Percentiles rank a stretch among this genome's conserved stretches.
Conservation (phyloP, 495 filamentous ascomycete species). For the Xylaria longipes region DNA sequence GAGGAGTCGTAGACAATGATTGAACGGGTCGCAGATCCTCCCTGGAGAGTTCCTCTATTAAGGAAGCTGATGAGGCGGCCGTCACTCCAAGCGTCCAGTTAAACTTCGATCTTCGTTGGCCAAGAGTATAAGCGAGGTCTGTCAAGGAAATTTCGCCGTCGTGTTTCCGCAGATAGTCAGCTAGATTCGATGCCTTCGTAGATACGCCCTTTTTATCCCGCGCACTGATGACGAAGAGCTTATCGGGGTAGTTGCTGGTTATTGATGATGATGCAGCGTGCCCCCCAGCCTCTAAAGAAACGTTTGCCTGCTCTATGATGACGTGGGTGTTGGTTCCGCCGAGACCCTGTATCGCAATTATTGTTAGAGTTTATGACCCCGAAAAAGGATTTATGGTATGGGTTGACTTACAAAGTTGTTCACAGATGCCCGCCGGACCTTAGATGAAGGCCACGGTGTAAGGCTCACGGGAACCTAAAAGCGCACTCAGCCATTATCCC, state of each 20-base stretch:
- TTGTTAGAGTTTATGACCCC: no score
- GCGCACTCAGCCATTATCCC: no score
- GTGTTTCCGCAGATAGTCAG: no score
- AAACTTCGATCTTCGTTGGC: slow-evolving; percentile 49
- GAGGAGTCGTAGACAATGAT: no score
- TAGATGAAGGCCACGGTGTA: slow-evolving; percentile 32
- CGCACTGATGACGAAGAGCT: slow-evolving; percentile 55
- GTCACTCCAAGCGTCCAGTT: slow-evolving; percentile 49
- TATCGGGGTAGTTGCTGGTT: slow-evolving; percentile 38
- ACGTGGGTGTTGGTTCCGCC: slow-evolving; percentile 64
- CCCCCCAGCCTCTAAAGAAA: no score
- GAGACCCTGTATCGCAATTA: no score
- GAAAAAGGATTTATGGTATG: no score
- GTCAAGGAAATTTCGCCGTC: no score
- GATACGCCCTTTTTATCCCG: slow-evolving; percentile 44
- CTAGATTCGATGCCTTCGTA: no score
- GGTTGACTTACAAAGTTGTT: slow-evolving; percentile 65
- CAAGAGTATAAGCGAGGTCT: slow-evolving; percentile 50
- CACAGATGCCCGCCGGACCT: slow-evolving; percentile 51
- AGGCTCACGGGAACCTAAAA: not conserved
- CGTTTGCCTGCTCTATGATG: slow-evolving; percentile 55
- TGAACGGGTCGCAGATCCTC: slow-evolving; percentile 32
- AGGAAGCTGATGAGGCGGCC: slow-evolving; percentile 45
- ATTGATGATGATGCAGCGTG: slow-evolving; percentile 26
- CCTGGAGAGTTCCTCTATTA: slow-evolving; percentile 43